A percentile compares a stretch with the other conserved stretches of the same genome.
phyloP scores from a whole-genome alignment of 257 asterid genomes.

The Nicotiana obtusifolia region DNA sequence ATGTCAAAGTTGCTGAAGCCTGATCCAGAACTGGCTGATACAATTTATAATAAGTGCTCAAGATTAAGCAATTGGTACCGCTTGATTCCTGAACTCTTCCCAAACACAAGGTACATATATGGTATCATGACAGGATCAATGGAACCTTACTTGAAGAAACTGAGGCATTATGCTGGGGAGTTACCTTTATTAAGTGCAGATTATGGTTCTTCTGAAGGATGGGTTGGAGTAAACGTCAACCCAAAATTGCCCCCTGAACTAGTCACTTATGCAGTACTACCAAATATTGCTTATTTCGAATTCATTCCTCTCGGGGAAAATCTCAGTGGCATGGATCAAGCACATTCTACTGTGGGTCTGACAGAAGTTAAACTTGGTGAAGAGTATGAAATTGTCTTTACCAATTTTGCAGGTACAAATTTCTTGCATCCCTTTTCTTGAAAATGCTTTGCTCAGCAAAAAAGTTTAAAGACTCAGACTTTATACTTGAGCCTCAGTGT shows the following conservation, averaged over 20 bases:
- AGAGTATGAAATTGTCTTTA: constrained; percentile 40
- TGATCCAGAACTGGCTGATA: constrained; percentile 25
- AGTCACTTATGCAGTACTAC: constrained; percentile 38
- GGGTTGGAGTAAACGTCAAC: constrained; percentile 33
- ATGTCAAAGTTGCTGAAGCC: constrained; percentile 25
- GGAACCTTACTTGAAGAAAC: constrained; percentile 40
- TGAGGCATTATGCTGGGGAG: constrained; percentile 38
- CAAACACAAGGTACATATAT: constrained; percentile 31
- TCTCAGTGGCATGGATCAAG: neutral
- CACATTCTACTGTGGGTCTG: constrained; percentile 15
- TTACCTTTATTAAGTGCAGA: constrained; percentile 29
- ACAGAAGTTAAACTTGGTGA: constrained; percentile 28
- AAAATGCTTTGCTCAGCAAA: neutral
- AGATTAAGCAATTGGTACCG: constrained; percentile 25
- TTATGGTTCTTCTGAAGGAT: constrained; percentile 40
- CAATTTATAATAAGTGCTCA: constrained; percentile 19
- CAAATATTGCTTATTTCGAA: constrained; percentile 39
- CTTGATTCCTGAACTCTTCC: constrained; percentile 33
- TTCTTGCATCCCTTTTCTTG: neutral
- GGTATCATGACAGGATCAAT: constrained; percentile 39
- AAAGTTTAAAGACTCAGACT: too few relatives aligned
- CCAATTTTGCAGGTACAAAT: constrained; percentile 24
- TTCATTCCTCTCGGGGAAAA: neutral
- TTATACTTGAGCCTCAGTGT: too few relatives aligned
- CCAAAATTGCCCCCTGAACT: constrained; percentile 27